Base-by-base conservation (phyloP, 306 rosid species). In the Vigna unguiculata region DNA sequence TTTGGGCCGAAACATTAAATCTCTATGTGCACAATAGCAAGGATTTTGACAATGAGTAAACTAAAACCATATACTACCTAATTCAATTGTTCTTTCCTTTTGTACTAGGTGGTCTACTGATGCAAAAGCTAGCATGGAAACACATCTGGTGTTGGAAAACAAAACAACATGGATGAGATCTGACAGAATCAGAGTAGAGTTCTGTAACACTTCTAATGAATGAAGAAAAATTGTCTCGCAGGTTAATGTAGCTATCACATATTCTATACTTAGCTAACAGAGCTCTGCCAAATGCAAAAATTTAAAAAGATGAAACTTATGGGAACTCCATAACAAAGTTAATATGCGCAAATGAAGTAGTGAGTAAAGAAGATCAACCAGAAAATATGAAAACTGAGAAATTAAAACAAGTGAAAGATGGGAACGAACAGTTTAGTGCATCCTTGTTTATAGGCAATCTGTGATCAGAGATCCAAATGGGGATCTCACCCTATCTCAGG, bases 401-500 rank as follows among this genome's bases (percentile, higher is more conserved):
- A 43, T 30, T 48, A 59, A 67, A 46, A 46, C 51, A 69, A 57
- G 16, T 57, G 41, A 69, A 57, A 30, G 3, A 30, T 55, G 70
- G 60, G 47, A 45, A n/a, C 46, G 47, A 45, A n/a, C 46, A 59
- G 47, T 58, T 54, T 20, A 16, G 60, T 22, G 28, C 10, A 70
- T 45, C 38, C 21, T 45, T 67, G 55, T 45, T 21, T 43, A 17
- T 66, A 43, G 34, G 52, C n/a, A 65, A 13, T 41, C 51, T 41
- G 20, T 6, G 49, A 41, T 6, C 13, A 25, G 58, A 76, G 28
- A 81, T 76, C 73, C 68, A 40, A 75, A 69, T 76, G 69, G 16
- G 47, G 68, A 82, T 62, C 55, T 76, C 28, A 63, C 5, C 71
- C 25, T 76, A 62, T 62, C 73, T 71, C 57, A 71, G 54, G 62